These are phyloP conservation scores for Astrephomene gubernaculifera DNA, from an alignment of 139 green algal genomes.

Conservation along the genomic window DNA sequence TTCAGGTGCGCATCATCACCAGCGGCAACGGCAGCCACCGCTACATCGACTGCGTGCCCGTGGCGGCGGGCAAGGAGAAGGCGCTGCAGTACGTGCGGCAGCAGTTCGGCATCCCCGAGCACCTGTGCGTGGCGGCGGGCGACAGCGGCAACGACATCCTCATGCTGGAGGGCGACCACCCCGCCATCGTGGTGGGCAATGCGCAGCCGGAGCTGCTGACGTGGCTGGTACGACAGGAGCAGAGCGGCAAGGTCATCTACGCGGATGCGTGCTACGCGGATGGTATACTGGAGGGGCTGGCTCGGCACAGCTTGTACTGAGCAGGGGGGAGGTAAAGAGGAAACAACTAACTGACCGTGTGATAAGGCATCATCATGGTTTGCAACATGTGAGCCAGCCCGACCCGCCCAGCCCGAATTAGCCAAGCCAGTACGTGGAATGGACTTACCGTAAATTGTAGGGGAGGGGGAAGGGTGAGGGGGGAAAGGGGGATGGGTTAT, in stretches of 20 bases:
- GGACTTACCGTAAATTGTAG: no score
- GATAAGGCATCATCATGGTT: no score
- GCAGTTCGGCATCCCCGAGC: slow-evolving; percentile 69
- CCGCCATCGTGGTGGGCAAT: slow-evolving; percentile 85
- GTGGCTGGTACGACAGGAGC: slow-evolving; percentile 77
- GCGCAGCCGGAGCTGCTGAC: slow-evolving; percentile 81
- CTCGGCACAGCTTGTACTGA: slow-evolving; percentile 78
- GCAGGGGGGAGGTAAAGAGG: background rate
- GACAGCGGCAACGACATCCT: slow-evolving; percentile 91
- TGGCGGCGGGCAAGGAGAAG: slow-evolving; percentile 81
- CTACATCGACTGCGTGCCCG: slow-evolving; percentile 84
- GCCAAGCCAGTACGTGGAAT: no score
- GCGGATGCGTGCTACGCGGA: slow-evolving; percentile 64
- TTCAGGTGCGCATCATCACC: slow-evolving; percentile 77
- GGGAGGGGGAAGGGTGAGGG: no score
- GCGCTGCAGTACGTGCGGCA: slow-evolving; percentile 82
- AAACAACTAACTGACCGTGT: no score
- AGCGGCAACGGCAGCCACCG: slow-evolving; percentile 79
- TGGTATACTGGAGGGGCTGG: slow-evolving; percentile 83
- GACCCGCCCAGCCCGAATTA: no score
- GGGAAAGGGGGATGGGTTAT: no score
- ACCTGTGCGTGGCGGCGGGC: slow-evolving; percentile 81
- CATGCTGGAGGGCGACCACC: slow-evolving; percentile 78
- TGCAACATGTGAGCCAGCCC: no score
- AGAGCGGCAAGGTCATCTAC: slow-evolving; percentile 71